Evolutionary conservation across 176 grass and related monocot species (phyloP).

Genomic region (Secale cereale): DNA sequence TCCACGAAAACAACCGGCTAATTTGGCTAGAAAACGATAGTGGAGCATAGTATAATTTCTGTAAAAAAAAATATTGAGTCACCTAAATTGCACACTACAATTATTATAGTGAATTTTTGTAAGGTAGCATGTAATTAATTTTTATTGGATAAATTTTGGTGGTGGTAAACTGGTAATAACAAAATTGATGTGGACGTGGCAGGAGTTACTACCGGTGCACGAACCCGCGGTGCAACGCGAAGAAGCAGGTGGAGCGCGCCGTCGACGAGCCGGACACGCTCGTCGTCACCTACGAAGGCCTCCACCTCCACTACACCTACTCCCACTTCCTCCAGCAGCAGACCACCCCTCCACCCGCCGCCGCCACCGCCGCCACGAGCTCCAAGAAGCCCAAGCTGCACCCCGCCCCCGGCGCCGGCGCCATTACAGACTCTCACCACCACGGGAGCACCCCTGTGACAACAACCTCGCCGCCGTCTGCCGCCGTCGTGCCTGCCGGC

Average conservation of each 20-base stretch:
- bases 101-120: too few species aligned
- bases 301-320: constrained; percentile 92
- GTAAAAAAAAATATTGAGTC: too few species aligned
- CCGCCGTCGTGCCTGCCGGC: not conserved
- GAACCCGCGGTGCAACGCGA: constrained; percentile 92
- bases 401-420: not conserved
- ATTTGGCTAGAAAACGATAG: not conserved
- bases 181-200: not conserved
- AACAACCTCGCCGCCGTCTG: not conserved
- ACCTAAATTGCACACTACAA: too few species aligned
- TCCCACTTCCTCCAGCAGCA: constrained; percentile 48
- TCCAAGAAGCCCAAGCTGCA: constrained; percentile 62
- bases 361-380: not conserved
- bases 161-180: not conserved
- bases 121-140: too few species aligned
- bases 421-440: not conserved
- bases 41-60: not conserved
- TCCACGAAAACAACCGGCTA: not conserved
- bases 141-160: not conserved
- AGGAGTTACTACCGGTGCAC: constrained; percentile 99
- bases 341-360: not conserved
- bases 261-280: constrained; percentile 67
- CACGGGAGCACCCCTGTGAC: not conserved
- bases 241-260: constrained; percentile 87
- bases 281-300: constrained; percentile 82